Conservation (phyloP, 1,284 basidiomycete species). For the Irpex sp. region DNA sequence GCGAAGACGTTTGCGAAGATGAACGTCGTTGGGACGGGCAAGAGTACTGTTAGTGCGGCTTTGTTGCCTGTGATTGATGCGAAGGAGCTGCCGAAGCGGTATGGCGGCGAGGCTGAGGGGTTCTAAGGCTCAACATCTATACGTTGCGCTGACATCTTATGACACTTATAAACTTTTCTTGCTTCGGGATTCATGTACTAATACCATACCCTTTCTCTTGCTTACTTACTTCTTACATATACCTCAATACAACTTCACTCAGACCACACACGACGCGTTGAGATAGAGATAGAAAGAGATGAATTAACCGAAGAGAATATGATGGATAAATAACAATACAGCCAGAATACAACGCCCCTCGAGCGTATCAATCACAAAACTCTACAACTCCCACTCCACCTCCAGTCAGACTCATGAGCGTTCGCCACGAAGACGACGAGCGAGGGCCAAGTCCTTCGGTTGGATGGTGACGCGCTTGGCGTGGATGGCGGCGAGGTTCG, state of each 20-base stretch:
- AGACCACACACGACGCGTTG: too few species aligned
- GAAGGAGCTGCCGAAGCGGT: slow-evolving; percentile 58
- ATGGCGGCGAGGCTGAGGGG: slow-evolving; percentile 51
- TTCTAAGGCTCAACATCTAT: slow-evolving; percentile 9
- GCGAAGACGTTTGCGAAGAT: slow-evolving; percentile 73
- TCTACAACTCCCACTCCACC: not conserved
- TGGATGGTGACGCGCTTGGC: slow-evolving; percentile 86
- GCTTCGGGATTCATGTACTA: not conserved
- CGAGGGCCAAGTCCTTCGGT: slow-evolving; percentile 78
- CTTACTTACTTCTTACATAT: not conserved
- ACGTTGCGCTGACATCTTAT: not conserved
- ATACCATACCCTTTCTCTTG: not conserved
- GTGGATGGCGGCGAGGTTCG: slow-evolving; percentile 82
- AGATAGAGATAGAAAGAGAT: not conserved
- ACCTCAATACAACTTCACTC: too few species aligned
- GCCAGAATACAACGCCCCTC: slow-evolving; percentile 9
- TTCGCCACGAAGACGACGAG: slow-evolving; percentile 78
- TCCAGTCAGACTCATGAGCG: slow-evolving; percentile 45
- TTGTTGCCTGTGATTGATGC: slow-evolving; percentile 51
- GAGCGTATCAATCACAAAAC: slow-evolving; percentile 8
- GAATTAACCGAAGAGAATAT: not conserved
- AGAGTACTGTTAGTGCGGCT: slow-evolving; percentile 52
- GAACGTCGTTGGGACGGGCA: slow-evolving; percentile 66
- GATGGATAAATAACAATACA: slow-evolving; percentile 10
- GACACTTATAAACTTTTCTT: not conserved